These are phyloP conservation scores for Pseudozyma tsukubaensis DNA, from an alignment of 1,284 basidiomycete species.

Conservation along the genomic window DNA sequence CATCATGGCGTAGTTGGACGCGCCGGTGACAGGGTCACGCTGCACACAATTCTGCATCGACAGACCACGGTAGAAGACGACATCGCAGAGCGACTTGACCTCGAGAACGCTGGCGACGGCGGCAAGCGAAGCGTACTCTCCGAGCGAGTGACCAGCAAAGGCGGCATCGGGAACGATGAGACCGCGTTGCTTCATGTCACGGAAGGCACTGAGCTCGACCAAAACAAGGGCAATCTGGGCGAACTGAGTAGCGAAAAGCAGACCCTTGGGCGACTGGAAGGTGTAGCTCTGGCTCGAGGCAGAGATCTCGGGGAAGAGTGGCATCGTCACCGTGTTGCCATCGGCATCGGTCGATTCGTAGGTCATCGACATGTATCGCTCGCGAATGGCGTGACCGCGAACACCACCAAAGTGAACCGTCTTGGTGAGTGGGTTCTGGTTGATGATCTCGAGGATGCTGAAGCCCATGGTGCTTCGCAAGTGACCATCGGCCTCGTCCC, in stretches of 20 bases:
- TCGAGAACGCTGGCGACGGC: constrained; percentile 95
- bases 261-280: constrained; percentile 93
- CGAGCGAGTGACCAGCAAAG: constrained; percentile 97
- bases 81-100: constrained; percentile 94
- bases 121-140: constrained; percentile 96
- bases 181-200: constrained; percentile 96
- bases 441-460: constrained; percentile 90
- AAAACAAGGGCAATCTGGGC: constrained; percentile 95
- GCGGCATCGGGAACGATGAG: constrained; percentile 90
- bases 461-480: constrained; percentile 92
- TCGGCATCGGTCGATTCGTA: constrained; percentile 91
- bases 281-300: constrained; percentile 76
- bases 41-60: constrained; percentile 77
- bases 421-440: constrained; percentile 71
- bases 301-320: constrained; percentile 65
- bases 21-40: constrained; percentile 52
- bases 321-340: constrained; percentile 74
- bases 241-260: constrained; percentile 97
- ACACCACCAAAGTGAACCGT: constrained; percentile 99
- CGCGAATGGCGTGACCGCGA: constrained; percentile 95
- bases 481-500: constrained; percentile 95
- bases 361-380: constrained; percentile 98
- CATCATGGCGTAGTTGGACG: constrained; percentile 88
- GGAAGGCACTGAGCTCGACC: constrained; percentile 96
- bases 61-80: constrained; percentile 99